Base-by-base conservation (phyloP, 257 asterid species). In the Capsicum rhomboideum region DNA sequence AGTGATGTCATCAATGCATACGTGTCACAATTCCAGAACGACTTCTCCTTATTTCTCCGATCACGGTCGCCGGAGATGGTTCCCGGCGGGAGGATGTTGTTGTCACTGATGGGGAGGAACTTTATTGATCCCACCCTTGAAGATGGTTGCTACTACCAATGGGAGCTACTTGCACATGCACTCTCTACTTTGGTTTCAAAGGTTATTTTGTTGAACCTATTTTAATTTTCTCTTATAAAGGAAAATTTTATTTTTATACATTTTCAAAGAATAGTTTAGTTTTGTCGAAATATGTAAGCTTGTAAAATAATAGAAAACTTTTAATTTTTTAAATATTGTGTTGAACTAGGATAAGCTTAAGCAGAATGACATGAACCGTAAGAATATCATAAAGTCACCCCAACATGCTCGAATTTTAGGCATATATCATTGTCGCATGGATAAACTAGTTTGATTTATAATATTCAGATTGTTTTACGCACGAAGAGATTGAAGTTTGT, bases 151-250 rank as follows among this genome's bases (percentile, higher is more conserved):
- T 82, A 75, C 61, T 26, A 91, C 54, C 95, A 91, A 17, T 92
- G 98, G 98, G 98, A 92, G 81, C 90, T 94, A 4, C 86, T 93
- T 1, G 90, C 95, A 13, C 83, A 74, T 23, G 97, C 97, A 18
- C 93, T 93, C 67, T 85, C 83, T 85, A 75, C 80, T 59, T 61
- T 94, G 94, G 93, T 78, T 53, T 55, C 75, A 2, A 85, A 94
- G 95, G 98, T 93, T 85, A 17, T 12, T 61, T 16, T 28, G 6
- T 16, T 3, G 0, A 75, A 74, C 23, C 4, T 74, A 44, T 31
- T 31, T 31, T 31, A 31, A 31, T 31, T 31, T 31, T 31, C 37
- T 14, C 9, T 14, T 46, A 17, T n/a, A 16, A 59, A 59, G 0
- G 6, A 8, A 56, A 20, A 44, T 3, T 0, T 54, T 12, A 6